Conservation (phyloP, 1,284 basidiomycete genomes). For the Ganoderma lingzhi region DNA sequence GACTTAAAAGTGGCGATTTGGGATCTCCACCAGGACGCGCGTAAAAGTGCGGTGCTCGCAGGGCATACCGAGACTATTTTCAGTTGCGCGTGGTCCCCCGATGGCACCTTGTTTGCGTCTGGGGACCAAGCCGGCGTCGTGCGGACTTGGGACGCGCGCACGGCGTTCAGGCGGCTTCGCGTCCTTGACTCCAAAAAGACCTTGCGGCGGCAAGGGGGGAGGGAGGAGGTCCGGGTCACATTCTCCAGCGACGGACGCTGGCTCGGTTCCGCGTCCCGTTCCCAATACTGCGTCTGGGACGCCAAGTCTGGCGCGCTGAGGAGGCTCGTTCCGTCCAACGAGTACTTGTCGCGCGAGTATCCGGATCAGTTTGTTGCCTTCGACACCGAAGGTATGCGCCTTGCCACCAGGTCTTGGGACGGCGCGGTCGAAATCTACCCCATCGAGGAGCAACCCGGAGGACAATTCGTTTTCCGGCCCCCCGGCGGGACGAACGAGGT, state of each 20-base stretch:
- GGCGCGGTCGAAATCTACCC: background rate
- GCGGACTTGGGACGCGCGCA: background rate
- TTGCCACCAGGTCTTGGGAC: background rate
- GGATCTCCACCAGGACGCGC: background rate
- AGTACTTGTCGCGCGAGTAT: no score
- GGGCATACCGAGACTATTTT: background rate
- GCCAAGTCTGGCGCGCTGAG: background rate
- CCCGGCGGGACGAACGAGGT: background rate
- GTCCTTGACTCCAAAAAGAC: background rate
- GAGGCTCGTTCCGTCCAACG: no score
- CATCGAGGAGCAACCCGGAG: background rate
- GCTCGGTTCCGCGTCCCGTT: background rate
- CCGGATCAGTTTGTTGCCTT: background rate
- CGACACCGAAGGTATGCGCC: background rate
- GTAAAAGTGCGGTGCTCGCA: background rate
- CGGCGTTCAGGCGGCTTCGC: background rate
- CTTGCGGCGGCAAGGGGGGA: background rate
- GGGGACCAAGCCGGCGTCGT: background rate
- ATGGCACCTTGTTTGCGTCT: background rate
- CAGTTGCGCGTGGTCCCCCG: background rate
- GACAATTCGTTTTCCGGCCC: background rate
- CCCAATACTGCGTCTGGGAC: background rate
- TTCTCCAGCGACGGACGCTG: background rate
- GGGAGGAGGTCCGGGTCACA: background rate
- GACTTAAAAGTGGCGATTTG: background rate